Conservation (phyloP, 2,329 filamentous ascomycete genomes). For the Mollisia scopiformis region DNA sequence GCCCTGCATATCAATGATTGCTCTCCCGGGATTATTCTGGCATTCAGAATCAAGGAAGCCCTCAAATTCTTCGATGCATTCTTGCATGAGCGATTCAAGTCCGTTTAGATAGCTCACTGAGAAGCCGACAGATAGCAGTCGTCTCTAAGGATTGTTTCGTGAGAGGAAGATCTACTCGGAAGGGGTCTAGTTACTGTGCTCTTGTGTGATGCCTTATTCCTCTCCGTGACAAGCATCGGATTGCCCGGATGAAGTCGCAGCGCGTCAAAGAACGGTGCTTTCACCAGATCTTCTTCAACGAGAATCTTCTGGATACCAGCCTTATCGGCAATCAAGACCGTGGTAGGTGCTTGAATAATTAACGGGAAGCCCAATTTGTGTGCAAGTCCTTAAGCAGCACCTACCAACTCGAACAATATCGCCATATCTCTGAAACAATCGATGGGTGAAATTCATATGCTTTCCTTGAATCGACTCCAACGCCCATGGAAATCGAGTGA, state of each 20-base stretch:
- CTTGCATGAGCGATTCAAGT: constrained; percentile 21
- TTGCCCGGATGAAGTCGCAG: constrained; percentile 3
- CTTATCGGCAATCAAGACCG: too few relatives aligned
- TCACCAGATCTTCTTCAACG: constrained; percentile 22
- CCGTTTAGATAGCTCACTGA: constrained; percentile 25
- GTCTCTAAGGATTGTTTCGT: constrained; percentile 14
- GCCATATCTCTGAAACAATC: too few relatives aligned
- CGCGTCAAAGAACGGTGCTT: constrained; percentile 18
- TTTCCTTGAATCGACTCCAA: too few relatives aligned
- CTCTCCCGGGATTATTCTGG: constrained; percentile 3
- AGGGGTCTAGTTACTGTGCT: constrained; percentile 12
- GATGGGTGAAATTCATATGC: too few relatives aligned
- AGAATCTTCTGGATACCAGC: constrained; percentile 22
- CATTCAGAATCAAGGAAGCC: constrained; percentile 13
- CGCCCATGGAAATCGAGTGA: too few relatives aligned
- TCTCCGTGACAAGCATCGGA: constrained; percentile 20
- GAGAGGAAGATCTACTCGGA: background rate
- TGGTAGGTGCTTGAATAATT: too few relatives aligned
- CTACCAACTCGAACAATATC: too few relatives aligned
- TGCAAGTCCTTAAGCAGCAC: too few relatives aligned
- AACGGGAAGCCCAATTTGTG: too few relatives aligned
- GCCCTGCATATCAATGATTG: constrained; percentile 12
- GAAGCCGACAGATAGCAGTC: constrained; percentile 23
- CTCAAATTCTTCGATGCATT: constrained; percentile 19
- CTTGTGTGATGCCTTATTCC: constrained; percentile 18